Conservation (phyloP, 2,329 filamentous ascomycete genomes). For the Claviceps maximensis region DNA sequence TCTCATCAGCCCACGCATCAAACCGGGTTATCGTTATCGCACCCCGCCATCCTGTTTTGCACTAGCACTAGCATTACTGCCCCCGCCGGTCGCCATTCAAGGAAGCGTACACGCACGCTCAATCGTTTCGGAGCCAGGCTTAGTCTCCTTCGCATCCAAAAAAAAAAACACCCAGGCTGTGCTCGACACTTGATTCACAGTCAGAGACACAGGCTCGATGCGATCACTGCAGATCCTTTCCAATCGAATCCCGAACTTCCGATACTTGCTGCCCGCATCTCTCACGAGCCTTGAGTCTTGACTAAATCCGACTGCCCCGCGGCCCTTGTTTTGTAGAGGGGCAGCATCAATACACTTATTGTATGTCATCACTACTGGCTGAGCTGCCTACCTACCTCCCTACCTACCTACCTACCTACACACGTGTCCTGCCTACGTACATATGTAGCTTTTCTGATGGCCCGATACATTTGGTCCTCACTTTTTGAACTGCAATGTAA, state of each 20-base stretch:
- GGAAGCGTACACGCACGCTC: conserved; percentile 9
- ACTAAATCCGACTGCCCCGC: neutral
- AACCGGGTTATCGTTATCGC: conserved; percentile 28
- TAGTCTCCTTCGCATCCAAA: neutral
- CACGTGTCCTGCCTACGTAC: no score
- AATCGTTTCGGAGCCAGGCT: conserved; percentile 1
- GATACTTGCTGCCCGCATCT: neutral
- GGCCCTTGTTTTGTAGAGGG: conserved; percentile 4
- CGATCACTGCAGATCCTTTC: neutral
- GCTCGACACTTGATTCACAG: neutral
- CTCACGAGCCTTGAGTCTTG: neutral
- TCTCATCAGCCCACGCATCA: neutral
- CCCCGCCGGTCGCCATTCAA: conserved; percentile 6
- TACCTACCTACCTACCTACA: no score
- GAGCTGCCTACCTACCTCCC: neutral
- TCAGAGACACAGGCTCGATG: neutral
- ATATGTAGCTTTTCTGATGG: no score
- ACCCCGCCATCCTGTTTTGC: conserved; percentile 17
- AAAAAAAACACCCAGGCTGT: neutral
- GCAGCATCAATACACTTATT: neutral
- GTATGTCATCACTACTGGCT: conserved; percentile 1
- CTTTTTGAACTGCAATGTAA: neutral
- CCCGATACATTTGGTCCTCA: neutral
- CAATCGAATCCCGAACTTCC: neutral
- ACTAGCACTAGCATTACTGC: conserved; percentile 2